Conservation (phyloP, 768 basidiomycete species). For the Podaxis pistillaris region DNA sequence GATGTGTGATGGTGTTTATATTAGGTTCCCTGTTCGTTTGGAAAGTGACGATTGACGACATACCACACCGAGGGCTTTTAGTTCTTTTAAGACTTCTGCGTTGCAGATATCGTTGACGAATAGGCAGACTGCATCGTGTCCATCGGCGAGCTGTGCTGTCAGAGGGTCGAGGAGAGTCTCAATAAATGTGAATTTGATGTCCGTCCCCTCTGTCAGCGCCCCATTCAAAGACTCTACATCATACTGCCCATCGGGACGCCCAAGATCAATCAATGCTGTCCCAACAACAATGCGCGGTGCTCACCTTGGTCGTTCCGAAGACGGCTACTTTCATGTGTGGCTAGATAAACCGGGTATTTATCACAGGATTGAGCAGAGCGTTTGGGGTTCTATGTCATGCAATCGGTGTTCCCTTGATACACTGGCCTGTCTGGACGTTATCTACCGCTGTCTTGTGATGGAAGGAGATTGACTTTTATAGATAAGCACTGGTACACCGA, state of each 20-base stretch:
- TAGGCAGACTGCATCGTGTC: conserved; percentile 38
- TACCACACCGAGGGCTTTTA: conserved; percentile 36
- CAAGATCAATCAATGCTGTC: not conserved
- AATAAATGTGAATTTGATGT: conserved; percentile 34
- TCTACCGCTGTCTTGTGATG: not conserved
- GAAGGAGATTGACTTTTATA: not conserved
- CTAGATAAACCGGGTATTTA: no score
- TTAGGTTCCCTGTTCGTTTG: not conserved
- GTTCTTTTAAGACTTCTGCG: conserved; percentile 29
- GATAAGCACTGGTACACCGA: not conserved
- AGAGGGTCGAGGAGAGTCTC: conserved; percentile 35
- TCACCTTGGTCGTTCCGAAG: conserved; percentile 37
- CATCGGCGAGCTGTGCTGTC: conserved; percentile 35
- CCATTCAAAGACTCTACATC: conserved; percentile 33
- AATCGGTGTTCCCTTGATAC: not conserved
- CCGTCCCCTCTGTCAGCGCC: conserved; percentile 25
- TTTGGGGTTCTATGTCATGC: not conserved
- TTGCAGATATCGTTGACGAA: conserved; percentile 45
- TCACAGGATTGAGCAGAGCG: not conserved
- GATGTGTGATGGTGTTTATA: not conserved
- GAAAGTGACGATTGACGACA: conserved; percentile 8
- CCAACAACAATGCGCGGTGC: not conserved
- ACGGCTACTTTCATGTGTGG: conserved; percentile 39
- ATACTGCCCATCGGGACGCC: conserved; percentile 25
- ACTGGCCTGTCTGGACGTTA: not conserved